Evolutionary conservation across 75 land plant species (phyloP).

Genomic region (Sequoia sempervirens): DNA sequence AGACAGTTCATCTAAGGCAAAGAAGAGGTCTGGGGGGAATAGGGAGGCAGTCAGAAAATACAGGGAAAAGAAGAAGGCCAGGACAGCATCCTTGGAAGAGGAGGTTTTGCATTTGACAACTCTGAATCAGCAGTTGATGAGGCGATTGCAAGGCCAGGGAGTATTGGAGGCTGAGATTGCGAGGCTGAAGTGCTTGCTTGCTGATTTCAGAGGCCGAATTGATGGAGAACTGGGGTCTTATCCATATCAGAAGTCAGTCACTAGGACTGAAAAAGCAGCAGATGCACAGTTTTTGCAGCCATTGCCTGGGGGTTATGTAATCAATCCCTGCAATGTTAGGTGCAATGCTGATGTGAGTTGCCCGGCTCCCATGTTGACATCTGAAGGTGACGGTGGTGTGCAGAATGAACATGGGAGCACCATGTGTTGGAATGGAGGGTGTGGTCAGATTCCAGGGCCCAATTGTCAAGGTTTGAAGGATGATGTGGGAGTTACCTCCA

Average conservation of each 20-base stretch:
- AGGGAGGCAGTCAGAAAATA: slow-evolving; percentile 94
- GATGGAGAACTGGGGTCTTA: slow-evolving; percentile 85
- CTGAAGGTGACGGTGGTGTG: slow-evolving; percentile 19
- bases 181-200: slow-evolving; percentile 68
- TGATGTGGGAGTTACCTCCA: slow-evolving; percentile 8
- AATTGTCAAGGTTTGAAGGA: slow-evolving; percentile 7
- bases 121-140: slow-evolving; percentile 75
- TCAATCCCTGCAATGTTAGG: slow-evolving; percentile 54
- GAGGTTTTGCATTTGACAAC: slow-evolving; percentile 63
- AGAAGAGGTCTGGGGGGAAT: slow-evolving; percentile 80
- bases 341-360: slow-evolving; percentile 60
- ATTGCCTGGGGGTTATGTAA: slow-evolving; percentile 38
- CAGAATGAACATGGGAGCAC: slow-evolving; percentile 1
- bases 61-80: slow-evolving; percentile 94
- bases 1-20: slow-evolving; percentile 36
- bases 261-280: slow-evolving; percentile 10
- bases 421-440: background rate
- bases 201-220: slow-evolving; percentile 84
- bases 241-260: slow-evolving; percentile 44
- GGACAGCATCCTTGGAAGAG: slow-evolving; percentile 81
- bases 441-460: background rate
- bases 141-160: slow-evolving; percentile 71
- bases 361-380: slow-evolving; percentile 28
- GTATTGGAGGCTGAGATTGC: slow-evolving; percentile 74
- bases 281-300: slow-evolving; percentile 9